These are phyloP conservation scores for Limnomonas spitsbergensis DNA, from an alignment of 139 green algal species.

Conservation along the genomic window DNA sequence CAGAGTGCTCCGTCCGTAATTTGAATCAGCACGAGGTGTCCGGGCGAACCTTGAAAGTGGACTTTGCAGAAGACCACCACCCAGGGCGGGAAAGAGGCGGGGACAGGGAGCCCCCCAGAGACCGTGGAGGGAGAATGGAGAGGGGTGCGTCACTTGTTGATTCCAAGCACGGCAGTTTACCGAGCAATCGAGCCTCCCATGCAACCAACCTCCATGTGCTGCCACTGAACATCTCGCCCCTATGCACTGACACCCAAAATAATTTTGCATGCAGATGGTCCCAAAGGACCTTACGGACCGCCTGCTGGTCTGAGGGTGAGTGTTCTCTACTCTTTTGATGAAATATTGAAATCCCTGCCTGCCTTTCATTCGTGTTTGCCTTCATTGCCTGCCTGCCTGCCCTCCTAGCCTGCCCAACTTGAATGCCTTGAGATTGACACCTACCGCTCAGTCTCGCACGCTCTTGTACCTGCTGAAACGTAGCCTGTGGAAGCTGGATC, in stretches of 20 bases:
- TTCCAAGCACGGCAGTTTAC: not conserved
- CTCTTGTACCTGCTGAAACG: not conserved
- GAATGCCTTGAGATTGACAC: not conserved
- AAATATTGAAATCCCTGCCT: not conserved
- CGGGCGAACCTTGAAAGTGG: conserved; percentile 61
- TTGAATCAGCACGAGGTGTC: conserved; percentile 69
- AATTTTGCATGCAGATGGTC: conserved; percentile 7
- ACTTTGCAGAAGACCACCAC: conserved; percentile 60
- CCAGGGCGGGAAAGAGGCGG: not conserved
- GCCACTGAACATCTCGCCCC: not conserved
- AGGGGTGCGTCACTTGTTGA: not conserved
- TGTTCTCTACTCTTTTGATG: not conserved
- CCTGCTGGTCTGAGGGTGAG: conserved; percentile 8
- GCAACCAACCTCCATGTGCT: not conserved
- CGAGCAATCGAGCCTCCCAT: not conserved
- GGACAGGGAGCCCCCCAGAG: not conserved
- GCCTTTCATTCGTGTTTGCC: not conserved
- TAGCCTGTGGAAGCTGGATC: conserved; percentile 17
- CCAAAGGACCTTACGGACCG: conserved; percentile 10
- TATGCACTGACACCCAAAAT: not conserved
- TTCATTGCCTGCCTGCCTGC: not conserved
- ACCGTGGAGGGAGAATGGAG: conserved; percentile 3
- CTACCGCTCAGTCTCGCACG: not conserved
- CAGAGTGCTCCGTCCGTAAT: conserved; percentile 83
- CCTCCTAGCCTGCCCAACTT: not conserved